Conservation (phyloP, 176 grass and related monocot species). For the Leersia perrieri region DNA sequence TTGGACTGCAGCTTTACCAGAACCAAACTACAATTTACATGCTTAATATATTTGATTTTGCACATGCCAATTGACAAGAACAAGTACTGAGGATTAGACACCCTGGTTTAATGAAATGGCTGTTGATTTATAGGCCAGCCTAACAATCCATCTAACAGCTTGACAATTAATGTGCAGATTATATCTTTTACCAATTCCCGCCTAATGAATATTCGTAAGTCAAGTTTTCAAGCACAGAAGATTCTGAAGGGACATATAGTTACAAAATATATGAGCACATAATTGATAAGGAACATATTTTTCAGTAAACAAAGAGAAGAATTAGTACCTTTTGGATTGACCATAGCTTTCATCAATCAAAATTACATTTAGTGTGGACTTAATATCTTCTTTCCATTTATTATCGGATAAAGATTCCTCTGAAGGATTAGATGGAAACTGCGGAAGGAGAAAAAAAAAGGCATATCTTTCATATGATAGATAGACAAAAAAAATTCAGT, state of each 20-base stretch:
- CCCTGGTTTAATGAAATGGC: not conserved
- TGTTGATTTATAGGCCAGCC: not conserved
- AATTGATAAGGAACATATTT: not conserved
- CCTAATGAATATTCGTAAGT: not conserved
- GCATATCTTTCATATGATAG: constrained; percentile 5
- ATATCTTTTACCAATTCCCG: not conserved
- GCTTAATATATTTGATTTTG: not conserved
- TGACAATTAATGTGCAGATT: not conserved
- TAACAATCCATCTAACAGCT: not conserved
- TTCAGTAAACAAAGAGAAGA: not conserved
- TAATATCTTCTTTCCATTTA: constrained; percentile 47
- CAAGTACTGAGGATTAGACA: not conserved
- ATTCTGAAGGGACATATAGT: not conserved
- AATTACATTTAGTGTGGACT: constrained; percentile 42
- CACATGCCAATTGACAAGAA: not conserved
- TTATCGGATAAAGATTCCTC: constrained; percentile 39
- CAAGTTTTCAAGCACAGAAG: not conserved
- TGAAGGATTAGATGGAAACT: constrained; percentile 54
- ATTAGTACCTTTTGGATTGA: constrained; percentile 46
- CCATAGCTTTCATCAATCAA: constrained; percentile 42
- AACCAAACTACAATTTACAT: not conserved
- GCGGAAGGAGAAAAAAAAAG: constrained; percentile 22
- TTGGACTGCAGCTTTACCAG: no score
- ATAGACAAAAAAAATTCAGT: constrained; percentile 6
- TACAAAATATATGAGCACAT: not conserved